Evolutionary conservation across 1,284 basidiomycete genomes (phyloP), one percentile per base, ranked within the genome.

Genomic region (Trichosporon inkin): DNA sequence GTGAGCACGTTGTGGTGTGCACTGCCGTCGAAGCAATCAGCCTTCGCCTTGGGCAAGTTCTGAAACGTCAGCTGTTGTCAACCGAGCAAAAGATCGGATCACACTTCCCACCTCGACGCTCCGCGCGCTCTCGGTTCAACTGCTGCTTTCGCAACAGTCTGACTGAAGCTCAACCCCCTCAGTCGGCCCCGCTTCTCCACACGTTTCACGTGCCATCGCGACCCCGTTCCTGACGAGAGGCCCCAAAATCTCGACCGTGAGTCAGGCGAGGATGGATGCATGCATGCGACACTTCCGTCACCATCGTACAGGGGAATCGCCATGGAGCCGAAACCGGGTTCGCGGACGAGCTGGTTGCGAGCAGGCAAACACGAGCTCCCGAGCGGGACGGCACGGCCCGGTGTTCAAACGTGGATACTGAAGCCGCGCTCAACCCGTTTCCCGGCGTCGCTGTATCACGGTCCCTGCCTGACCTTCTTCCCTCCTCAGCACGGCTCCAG

Each of bases 11-110:
- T 14, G 40, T 49, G 16, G 44, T 24, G 16, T n/a, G 28, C 44
- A 8, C 13, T 24, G 16, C 20, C 14, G 16, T 32, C 11, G 13
- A 17, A 10, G 13, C 24, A 16, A 16, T 49, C 44, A 32, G 44
- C 44, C 44, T 32, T 16, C 44, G 1, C 24, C 16, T 10, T 32
- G 14, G 16, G 6, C 24, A 2, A 11, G 6, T 28, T 28, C 44
- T 49, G 44, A 49, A 49, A 49, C 44, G 28, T 14, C 14, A 16
- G 28, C 28, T 32, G 44, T 49, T 14, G 44, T 49, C 44, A 49
- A 49, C 44, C 28, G 28, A 32, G 28, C 28, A 32, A 32, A 8
- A 32, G 28, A 32, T 32, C 28, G 28, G 28, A 8, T 32, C 8
- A n/a, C n/a, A n/a, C 28, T 8, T 32, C 28, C 4, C 28, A 4